These are phyloP conservation scores for Coleophoma eucalyptorum DNA, from an alignment of 2,329 filamentous ascomycete genomes.

Conservation along the genomic window DNA sequence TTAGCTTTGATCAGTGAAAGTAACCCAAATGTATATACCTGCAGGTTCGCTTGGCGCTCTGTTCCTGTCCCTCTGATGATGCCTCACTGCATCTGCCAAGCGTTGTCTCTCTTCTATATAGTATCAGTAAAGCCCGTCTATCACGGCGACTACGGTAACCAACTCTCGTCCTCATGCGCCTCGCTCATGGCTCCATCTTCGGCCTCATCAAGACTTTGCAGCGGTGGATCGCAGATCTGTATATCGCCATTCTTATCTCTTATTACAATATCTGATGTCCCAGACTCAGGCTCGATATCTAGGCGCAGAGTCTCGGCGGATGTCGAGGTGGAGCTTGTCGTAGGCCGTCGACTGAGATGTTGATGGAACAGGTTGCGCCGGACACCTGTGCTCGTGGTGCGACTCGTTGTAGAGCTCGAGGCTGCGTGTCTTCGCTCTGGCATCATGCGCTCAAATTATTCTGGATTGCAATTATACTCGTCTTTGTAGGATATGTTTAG, in stretches of 20 bases:
- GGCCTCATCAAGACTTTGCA: constrained; percentile 42
- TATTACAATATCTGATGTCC: constrained; percentile 54
- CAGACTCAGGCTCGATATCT: constrained; percentile 39
- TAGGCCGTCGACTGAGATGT: constrained; percentile 54
- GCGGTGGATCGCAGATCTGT: constrained; percentile 54
- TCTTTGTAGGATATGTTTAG: not conserved
- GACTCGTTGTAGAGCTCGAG: constrained; percentile 11
- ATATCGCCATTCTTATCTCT: constrained; percentile 60
- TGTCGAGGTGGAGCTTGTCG: constrained; percentile 34
- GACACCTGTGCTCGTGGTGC: constrained; percentile 23
- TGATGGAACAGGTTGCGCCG: constrained; percentile 57
- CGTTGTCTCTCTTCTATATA: constrained; percentile 53
- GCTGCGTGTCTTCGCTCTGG: constrained; percentile 20
- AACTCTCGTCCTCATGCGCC: constrained; percentile 51
- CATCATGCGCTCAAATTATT: constrained; percentile 12
- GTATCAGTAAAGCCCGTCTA: constrained; percentile 10
- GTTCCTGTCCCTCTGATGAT: constrained; percentile 53
- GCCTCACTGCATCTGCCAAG: constrained; percentile 57
- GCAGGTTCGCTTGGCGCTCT: constrained; percentile 59
- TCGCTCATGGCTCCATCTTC: constrained; percentile 54
- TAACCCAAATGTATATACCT: constrained; percentile 40
- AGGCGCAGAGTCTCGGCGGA: constrained; percentile 45
- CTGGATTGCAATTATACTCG: not conserved
- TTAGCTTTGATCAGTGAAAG: constrained; percentile 7
- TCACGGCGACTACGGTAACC: constrained; percentile 27